Percentiles rank a stretch among this genome's conserved stretches.
These are phyloP conservation scores for Cyberlindnera maclurae DNA, from an alignment of 805 yeast genomes.

Conservation along the genomic window DNA sequence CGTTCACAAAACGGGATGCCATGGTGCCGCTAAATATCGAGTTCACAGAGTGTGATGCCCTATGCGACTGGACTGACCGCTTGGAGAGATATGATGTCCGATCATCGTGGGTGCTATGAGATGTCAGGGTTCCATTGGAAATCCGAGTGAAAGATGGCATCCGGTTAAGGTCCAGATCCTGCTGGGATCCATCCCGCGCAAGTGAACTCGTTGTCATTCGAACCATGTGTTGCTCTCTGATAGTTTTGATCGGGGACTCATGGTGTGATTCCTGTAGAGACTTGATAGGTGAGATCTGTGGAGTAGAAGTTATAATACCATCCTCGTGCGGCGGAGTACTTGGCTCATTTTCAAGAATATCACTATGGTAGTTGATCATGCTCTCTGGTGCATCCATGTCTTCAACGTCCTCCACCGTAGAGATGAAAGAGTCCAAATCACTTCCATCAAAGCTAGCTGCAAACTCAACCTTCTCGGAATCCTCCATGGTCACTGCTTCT, in stretches of 20 bases:
- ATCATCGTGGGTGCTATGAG: conserved; percentile 1
- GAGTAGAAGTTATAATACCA: conserved; percentile 22
- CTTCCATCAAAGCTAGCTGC: conserved; percentile 3
- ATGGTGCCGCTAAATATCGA: conserved; percentile 19
- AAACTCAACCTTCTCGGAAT: neutral
- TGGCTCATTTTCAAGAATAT: conserved; percentile 15
- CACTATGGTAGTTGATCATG: conserved; percentile 9
- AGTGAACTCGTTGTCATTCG: neutral
- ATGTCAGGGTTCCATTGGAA: conserved; percentile 14
- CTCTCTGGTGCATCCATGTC: conserved; percentile 8
- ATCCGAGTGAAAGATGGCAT: conserved; percentile 19
- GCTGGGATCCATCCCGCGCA: neutral
- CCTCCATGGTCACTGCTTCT: no score
- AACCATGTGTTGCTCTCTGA: neutral
- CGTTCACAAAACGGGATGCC: conserved; percentile 11
- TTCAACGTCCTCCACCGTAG: conserved; percentile 19
- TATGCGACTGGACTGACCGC: conserved; percentile 15
- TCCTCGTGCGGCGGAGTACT: conserved; percentile 20
- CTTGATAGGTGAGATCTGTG: conserved; percentile 23
- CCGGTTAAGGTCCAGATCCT: conserved; percentile 14
- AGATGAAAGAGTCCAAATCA: conserved; percentile 25
- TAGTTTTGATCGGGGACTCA: neutral
- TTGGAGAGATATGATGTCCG: conserved; percentile 20
- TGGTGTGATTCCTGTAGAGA: conserved; percentile 12
- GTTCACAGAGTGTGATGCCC: conserved; percentile 10